Conservation (phyloP, 495 filamentous ascomycete genomes). For the Penicillium lividum region DNA sequence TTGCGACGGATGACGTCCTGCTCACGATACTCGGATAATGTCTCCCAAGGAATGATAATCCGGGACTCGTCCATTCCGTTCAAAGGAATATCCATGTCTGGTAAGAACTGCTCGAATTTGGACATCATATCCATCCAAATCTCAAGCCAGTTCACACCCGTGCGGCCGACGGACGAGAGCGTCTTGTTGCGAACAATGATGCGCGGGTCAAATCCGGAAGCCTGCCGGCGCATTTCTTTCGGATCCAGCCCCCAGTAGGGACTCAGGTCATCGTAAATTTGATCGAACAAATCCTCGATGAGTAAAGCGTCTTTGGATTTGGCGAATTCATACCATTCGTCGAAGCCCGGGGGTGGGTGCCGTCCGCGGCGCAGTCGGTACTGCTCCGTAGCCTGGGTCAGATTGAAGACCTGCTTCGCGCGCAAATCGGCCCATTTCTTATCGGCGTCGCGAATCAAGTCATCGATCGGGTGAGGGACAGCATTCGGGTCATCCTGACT, state of each 20-base stretch:
- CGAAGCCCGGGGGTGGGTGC: neutral
- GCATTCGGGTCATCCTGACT: neutral
- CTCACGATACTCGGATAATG: neutral
- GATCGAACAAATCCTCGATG: conserved; percentile 1
- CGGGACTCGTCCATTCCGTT: conserved; percentile 1
- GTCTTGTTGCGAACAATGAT: neutral
- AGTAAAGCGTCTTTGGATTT: neutral
- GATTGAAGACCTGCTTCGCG: neutral
- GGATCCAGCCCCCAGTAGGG: neutral
- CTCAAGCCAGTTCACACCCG: neutral
- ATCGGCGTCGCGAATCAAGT: neutral
- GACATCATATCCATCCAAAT: neutral
- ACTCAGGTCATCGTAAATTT: neutral
- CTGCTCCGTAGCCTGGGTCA: neutral
- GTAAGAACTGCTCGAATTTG: neutral
- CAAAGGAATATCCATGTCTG: neutral
- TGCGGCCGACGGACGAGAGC: neutral
- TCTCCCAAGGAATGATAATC: neutral
- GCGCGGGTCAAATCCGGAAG: neutral
- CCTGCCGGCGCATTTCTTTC: neutral
- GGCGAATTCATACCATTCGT: neutral
- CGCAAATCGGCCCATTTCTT: neutral
- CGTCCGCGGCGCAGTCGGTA: neutral
- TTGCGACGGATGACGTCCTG: neutral
- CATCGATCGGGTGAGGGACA: neutral